Evolutionary conservation across 2,329 filamentous ascomycete species (phyloP).

Genomic region (Chlorencoelia australis): DNA sequence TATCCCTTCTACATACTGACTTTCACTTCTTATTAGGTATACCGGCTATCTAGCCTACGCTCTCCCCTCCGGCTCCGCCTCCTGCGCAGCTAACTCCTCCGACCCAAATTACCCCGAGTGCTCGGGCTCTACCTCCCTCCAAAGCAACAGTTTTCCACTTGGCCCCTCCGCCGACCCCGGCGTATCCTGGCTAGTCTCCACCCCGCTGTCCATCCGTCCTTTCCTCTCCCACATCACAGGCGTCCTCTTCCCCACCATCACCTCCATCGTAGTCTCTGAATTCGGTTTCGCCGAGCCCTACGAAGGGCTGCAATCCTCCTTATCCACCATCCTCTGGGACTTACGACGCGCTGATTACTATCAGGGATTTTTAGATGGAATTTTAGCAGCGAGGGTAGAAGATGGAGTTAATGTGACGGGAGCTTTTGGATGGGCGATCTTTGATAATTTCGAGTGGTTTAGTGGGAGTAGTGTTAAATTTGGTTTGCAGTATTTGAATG

Average conservation of each 20-base stretch:
- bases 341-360: conserved; percentile 74
- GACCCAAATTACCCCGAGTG: conserved; percentile 15
- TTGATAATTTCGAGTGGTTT: conserved; percentile 49
- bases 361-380: conserved; percentile 60
- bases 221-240: conserved; percentile 34
- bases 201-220: conserved; percentile 30
- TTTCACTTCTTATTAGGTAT: too few relatives aligned
- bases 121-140: conserved; percentile 25
- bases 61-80: conserved; percentile 28
- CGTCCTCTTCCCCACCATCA: conserved; percentile 30
- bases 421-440: conserved; percentile 80
- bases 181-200: conserved; percentile 33
- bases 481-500: conserved; percentile 27
- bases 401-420: conserved; percentile 61
- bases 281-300: conserved; percentile 25
- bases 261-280: conserved; percentile 21
- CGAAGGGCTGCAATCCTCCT: conserved; percentile 14
- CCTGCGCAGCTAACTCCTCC: conserved; percentile 27
- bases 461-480: conserved; percentile 17
- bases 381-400: conserved; percentile 60
- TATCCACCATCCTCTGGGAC: conserved; percentile 53
- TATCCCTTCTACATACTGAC: too few relatives aligned
- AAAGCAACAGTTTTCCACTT: conserved; percentile 34
- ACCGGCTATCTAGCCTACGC: conserved; percentile 32
- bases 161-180: conserved; percentile 34